Conservation (phyloP, 2,329 filamentous ascomycete species). For the Fusarium marasasianum region DNA sequence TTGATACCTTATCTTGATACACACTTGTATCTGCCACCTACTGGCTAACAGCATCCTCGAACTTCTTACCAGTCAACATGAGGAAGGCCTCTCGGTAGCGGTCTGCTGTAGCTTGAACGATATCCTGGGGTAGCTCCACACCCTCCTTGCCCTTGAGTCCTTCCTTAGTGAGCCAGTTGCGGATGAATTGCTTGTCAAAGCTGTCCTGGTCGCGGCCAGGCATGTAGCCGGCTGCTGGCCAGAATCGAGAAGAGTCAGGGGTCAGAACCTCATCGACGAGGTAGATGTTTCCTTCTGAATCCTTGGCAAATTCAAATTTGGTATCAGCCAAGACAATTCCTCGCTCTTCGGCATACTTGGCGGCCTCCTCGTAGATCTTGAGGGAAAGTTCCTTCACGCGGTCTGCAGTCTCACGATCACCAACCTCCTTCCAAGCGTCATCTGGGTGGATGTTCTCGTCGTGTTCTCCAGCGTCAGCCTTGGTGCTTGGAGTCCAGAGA, state of each 20-base stretch:
- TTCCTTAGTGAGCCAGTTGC: conserved; percentile 80
- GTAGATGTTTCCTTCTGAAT: conserved; percentile 43
- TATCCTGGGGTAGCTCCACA: conserved; percentile 73
- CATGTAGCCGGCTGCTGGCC: conserved; percentile 72
- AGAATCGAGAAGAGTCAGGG: conserved; percentile 80
- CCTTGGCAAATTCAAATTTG: conserved; percentile 42
- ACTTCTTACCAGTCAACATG: conserved; percentile 67
- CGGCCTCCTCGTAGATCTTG: conserved; percentile 40
- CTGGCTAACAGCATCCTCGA: conserved; percentile 44
- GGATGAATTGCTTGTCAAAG: conserved; percentile 86
- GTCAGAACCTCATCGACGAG: conserved; percentile 41
- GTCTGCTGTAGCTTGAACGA: conserved; percentile 70
- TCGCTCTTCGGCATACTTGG: conserved; percentile 37
- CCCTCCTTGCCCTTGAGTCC: conserved; percentile 60
- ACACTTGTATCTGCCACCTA: neutral
- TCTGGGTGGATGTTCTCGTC: conserved; percentile 86
- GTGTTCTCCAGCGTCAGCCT: conserved; percentile 80
- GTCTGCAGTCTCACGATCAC: conserved; percentile 43
- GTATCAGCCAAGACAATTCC: conserved; percentile 41
- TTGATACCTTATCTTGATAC: neutral
- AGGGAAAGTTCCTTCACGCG: conserved; percentile 42
- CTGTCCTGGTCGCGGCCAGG: conserved; percentile 77
- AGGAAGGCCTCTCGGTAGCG: conserved; percentile 82
- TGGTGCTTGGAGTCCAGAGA: conserved; percentile 82
- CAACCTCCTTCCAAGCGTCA: conserved; percentile 58